These are phyloP conservation scores for Saturnispora saitoi DNA, from an alignment of 805 yeast genomes.

Conservation along the genomic window DNA sequence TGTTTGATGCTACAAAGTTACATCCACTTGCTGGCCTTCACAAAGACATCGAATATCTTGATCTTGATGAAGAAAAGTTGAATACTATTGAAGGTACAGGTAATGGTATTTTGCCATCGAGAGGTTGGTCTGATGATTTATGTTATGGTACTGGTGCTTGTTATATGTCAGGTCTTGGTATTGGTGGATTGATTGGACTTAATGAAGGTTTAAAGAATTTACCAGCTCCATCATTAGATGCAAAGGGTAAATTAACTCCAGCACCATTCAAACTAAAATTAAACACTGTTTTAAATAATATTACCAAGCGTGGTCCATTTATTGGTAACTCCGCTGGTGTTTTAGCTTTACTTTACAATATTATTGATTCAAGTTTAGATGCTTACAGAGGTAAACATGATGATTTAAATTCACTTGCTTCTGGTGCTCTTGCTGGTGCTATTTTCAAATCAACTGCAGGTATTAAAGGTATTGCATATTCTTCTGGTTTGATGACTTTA, in stretches of 20 bases:
- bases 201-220: conserved; percentile 76
- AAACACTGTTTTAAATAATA: conserved; percentile 83
- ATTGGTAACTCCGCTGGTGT: conserved; percentile 95
- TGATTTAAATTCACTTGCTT: conserved; percentile 68
- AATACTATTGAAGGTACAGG: conserved; percentile 69
- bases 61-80: conserved; percentile 76
- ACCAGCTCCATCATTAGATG: conserved; percentile 50
- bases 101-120: conserved; percentile 85
- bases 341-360: conserved; percentile 79
- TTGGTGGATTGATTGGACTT: conserved; percentile 86
- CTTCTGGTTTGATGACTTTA: conserved; percentile 76
- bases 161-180: conserved; percentile 74
- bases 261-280: conserved; percentile 75
- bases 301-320: conserved; percentile 93
- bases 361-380: conserved; percentile 74
- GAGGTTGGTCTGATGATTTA: conserved; percentile 95
- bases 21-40: conserved; percentile 93
- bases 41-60: conserved; percentile 81
- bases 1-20: conserved; percentile 60
- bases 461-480: conserved; percentile 75
- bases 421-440: conserved; percentile 93
- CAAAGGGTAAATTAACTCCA: conserved; percentile 39
- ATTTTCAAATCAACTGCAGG: conserved; percentile 83
- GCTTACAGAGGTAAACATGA: conserved; percentile 83
- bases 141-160: conserved; percentile 98